Base-by-base conservation (phyloP, 2,329 filamentous ascomycete species). In the Clarireedia monteithiana region DNA sequence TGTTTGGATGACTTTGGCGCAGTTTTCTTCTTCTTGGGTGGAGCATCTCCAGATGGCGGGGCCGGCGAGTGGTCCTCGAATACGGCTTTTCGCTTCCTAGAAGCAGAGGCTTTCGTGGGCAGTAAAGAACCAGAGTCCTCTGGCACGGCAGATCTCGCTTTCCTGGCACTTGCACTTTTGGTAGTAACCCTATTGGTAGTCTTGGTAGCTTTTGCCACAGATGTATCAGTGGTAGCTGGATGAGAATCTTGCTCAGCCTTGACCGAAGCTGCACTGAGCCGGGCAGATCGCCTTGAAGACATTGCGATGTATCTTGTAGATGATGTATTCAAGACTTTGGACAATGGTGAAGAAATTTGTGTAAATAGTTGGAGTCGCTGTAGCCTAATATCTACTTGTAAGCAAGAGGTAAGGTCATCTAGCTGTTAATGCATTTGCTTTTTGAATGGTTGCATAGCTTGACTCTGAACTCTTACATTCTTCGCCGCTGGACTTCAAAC, bases 201-300 rank as follows among this genome's bases (percentile, higher is more conserved):
- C 39, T 38, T 39, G 38, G 48, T 6, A 6, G 14, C 27, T 44
- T 26, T 36, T 27, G 26, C 30, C 47, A 45, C 48, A 20, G 20
- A 20, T 20, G 20, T 20, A 20, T 20, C 20, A 27, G 40, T 27
- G 44, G 38, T 15, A 45, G 15, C 48, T 34, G 56, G 24, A 24
- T 27, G 39, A 6, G 48, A 5, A 30, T 44, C 46, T 38, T 61
- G 59, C 45, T 63, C 59, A 20, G 56, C 7, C 9, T 24, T 47
- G 2, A 58, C 26, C 24, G 62, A 49, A 34, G 53, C 57, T 45
- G 58, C 58, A 54, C 62, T 66, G 17, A 68, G 50, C 27, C 67
- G 64, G 50, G 61, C 57, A 44, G 67, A 67, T 48, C 63, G 56
- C 58, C 66, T 64, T 20, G 62, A 57, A 55, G 63, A 62, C 67